Base-by-base conservation (phyloP, 164 flowering plant genomes). In the Berberis vulgaris region DNA sequence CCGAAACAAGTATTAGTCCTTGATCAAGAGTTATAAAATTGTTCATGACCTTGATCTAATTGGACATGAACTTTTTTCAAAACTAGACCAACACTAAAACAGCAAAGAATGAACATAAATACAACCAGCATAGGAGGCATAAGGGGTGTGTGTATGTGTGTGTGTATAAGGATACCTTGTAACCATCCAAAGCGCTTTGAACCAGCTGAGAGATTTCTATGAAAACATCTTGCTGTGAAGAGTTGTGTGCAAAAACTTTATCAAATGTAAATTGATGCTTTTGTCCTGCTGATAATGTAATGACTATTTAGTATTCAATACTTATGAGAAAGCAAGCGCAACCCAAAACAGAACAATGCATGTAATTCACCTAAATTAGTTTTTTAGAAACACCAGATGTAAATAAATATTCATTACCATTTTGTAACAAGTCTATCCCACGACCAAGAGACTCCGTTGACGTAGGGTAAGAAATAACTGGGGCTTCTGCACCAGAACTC, bases 101-200 rank as follows among this genome's bases (percentile, higher is more conserved):
- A 46, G 46, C 41, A 66, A 54, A 54, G 49, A 10, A 59, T 13
- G 6, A 59, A 43, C 11, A n/a, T 12, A 8, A 54, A 26, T 26
- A 45, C 8, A 49, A 41, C 41, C 9, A 11, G 47, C 43, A 39
- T 41, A 52, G 3, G 49, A 4, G n/a, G 45, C 39, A 2, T 12
- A 13, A 44, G 46, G 62, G 45, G 12, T 42, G 9, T 41, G 9
- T 5, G 13, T 10, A 52, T 10, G 54, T 52, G 43, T 46, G 40
- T 40, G 11, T 13, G 41, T 4, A 56, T 2, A 9, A 5, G 5
- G 57, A 68, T 57, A 89, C 99, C 99, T 95, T 95, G 63, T 95
- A 95, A 43, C 99, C 99, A 76, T 95, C 99, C 60, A 95, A 87
- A 40, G 97, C 99, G 79, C 99, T 95, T 70, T 95, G 99, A 45